Evolutionary conservation across 139 green algal species (phyloP).

Genomic region (Ettlia oleoabundans): DNA sequence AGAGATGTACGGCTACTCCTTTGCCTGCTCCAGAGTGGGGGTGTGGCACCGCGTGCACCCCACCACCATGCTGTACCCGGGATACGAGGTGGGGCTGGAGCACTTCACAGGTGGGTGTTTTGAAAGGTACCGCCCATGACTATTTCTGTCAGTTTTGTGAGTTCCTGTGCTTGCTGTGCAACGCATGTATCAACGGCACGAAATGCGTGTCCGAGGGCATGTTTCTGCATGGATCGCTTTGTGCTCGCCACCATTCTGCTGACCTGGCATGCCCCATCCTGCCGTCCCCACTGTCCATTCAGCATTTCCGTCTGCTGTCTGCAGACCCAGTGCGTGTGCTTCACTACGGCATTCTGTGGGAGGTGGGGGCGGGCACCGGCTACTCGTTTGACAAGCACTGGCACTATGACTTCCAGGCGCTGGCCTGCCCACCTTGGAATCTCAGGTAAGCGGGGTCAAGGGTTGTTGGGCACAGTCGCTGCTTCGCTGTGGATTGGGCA

Average conservation of each 20-base stretch:
- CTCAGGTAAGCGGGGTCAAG: constrained; percentile 28
- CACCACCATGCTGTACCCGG: constrained; percentile 84
- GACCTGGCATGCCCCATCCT: too few relatives aligned
- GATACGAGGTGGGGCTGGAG: constrained; percentile 51
- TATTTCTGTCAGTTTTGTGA: too few relatives aligned
- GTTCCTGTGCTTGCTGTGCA: too few relatives aligned
- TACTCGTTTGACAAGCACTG: constrained; percentile 90
- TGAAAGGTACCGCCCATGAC: too few relatives aligned
- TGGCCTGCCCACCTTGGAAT: constrained; percentile 72
- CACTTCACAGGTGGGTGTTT: background rate
- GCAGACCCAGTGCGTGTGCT: constrained; percentile 72
- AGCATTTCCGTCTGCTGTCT: background rate
- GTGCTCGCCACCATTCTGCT: too few relatives aligned
- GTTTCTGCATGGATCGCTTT: too few relatives aligned
- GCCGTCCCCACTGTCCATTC: too few relatives aligned
- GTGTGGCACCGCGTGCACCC: constrained; percentile 84
- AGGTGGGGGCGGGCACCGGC: constrained; percentile 20
- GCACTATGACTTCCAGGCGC: constrained; percentile 71
- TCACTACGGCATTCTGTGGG: constrained; percentile 84
- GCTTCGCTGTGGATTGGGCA: too few relatives aligned
- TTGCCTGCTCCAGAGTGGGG: constrained; percentile 68
- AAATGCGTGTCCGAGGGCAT: too few relatives aligned
- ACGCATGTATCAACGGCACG: too few relatives aligned
- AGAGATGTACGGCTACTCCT: constrained; percentile 80
- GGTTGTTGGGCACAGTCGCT: too few relatives aligned